Percentiles rank a stretch among this genome's conserved stretches.
Conservation (phyloP, 345 rosid genomes). For the Boechera stricta region DNA sequence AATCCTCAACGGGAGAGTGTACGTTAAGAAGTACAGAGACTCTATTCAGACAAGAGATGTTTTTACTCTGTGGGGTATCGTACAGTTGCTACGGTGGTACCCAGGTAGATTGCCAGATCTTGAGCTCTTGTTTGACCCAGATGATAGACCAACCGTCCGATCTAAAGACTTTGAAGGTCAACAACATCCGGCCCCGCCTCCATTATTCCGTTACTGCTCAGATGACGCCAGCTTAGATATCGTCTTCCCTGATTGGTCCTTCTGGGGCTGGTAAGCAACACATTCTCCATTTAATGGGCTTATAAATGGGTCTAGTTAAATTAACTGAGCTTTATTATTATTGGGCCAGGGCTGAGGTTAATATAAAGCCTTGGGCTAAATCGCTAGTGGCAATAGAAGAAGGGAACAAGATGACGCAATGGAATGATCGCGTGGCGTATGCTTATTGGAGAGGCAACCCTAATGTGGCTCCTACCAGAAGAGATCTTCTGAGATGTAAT, state of each 20-base stretch:
- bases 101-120: slow-evolving; percentile 73
- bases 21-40: slow-evolving; percentile 58
- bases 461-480: slow-evolving; percentile 42
- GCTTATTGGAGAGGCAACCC: slow-evolving; percentile 76
- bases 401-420: slow-evolving; percentile 49
- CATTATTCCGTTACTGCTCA: slow-evolving; percentile 70
- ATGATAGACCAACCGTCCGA: slow-evolving; percentile 57
- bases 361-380: slow-evolving; percentile 56
- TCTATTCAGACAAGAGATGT: slow-evolving; percentile 58
- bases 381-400: slow-evolving; percentile 49
- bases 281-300: slow-evolving; percentile 1
- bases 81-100: slow-evolving; percentile 74
- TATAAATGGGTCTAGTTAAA: not conserved
- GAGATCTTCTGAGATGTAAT: slow-evolving; percentile 54
- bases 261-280: slow-evolving; percentile 79
- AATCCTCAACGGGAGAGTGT: slow-evolving; percentile 62
- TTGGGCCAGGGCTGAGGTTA: slow-evolving; percentile 55
- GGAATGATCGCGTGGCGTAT: slow-evolving; percentile 61
- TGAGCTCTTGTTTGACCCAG: slow-evolving; percentile 74
- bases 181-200: slow-evolving; percentile 57
- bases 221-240: slow-evolving; percentile 58
- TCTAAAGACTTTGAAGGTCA: slow-evolving; percentile 48
- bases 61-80: slow-evolving; percentile 71
- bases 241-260: slow-evolving; percentile 84
- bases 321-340: not conserved